Evolutionary conservation across 2,329 filamentous ascomycete species (phyloP), one percentile per base, ranked within the genome.

Genomic region (Cordyceps tenuipes): DNA sequence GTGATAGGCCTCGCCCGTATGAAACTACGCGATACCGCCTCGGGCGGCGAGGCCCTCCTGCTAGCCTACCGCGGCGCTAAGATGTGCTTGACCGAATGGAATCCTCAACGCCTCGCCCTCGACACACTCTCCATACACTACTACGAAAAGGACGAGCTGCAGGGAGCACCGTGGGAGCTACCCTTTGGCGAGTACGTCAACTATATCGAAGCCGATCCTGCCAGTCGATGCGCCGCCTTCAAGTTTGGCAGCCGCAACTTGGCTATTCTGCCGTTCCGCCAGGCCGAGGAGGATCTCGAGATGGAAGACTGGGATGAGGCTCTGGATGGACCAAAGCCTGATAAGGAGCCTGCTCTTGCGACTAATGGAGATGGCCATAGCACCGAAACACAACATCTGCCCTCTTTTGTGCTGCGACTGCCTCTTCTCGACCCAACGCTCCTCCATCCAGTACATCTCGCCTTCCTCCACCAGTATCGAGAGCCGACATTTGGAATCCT

Each of bases 401-500:
- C 91, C 39, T 97, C 94, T 61, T 99, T 97, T 77, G 93, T 97
- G 64, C 82, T 99, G 64, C 89, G 91, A 64, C 81, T 97, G 65
- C 91, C 92, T 57, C 85, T 91, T 68, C 82, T 99, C 74, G 93
- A 97, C 73, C 89, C 92, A 63, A 85, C 83, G 64, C 81, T 99
- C 66, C 85, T 93, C 62, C 89, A 96, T 73, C 91, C 93, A 53
- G 86, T 97, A 68, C 90, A 96, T 70, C 84, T 99, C 69, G 87
- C 90, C 59, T 99, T 99, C 73, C 78, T 99, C 65, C 85, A 97
- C 80, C 93, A 97, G 76, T 99, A 99, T 74, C 87, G 94, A 72
- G 94, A 97, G 74, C 93, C 94, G 13, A 99, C 94, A 0, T 96
- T 99, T 76, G 94, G 93, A 60, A 92, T 99, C 62, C 79, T 99